Evolutionary conservation across 2,329 filamentous ascomycete genomes (phyloP).

Genomic region (Stemphylium beticola): DNA sequence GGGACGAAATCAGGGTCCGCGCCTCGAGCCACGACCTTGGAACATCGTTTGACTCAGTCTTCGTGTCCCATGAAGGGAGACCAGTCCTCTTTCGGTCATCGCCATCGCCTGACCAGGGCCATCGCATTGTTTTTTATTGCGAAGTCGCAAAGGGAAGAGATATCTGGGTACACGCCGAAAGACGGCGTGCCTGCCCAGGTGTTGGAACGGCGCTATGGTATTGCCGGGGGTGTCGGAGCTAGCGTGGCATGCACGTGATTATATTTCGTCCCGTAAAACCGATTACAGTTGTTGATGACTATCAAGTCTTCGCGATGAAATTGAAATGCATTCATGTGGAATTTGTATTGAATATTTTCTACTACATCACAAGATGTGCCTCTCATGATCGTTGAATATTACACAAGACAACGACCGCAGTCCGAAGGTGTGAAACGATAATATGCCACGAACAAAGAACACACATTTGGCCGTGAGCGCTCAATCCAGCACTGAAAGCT

Average conservation of each 20-base stretch:
- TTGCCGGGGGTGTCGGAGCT: not conserved
- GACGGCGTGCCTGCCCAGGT: conserved; percentile 1
- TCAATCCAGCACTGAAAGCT: too few species aligned
- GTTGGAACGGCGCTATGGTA: not conserved
- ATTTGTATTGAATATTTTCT: too few species aligned
- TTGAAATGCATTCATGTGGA: too few species aligned
- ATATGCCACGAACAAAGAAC: not conserved
- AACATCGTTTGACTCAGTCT: conserved; percentile 54
- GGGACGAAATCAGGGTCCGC: conserved; percentile 60
- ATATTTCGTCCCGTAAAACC: not conserved
- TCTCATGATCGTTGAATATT: too few species aligned
- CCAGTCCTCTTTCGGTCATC: conserved; percentile 37
- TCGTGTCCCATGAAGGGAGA: conserved; percentile 39
- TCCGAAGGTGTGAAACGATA: too few species aligned
- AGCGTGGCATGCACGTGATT: conserved; percentile 1
- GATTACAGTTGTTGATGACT: too few species aligned
- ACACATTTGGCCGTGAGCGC: not conserved
- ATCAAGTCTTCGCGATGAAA: too few species aligned
- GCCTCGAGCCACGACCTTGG: conserved; percentile 62
- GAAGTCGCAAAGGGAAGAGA: conserved; percentile 21
- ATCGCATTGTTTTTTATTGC: conserved; percentile 47
- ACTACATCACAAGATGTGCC: too few species aligned
- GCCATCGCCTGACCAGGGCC: conserved; percentile 47
- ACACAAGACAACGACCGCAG: too few species aligned
- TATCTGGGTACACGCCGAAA: not conserved